Conservation (phyloP, 78 protist species). For the Paulinella micropora region DNA sequence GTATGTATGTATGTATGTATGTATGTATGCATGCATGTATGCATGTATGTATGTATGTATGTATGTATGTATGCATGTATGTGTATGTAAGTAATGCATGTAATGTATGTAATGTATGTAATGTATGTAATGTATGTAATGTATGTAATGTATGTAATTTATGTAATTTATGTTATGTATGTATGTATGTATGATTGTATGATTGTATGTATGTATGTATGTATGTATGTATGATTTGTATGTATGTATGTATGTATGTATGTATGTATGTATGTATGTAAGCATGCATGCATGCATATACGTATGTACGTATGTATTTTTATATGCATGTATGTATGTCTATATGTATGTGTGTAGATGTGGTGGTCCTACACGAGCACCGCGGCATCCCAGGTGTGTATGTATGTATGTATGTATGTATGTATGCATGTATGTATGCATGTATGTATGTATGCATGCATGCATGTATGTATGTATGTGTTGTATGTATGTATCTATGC, state of each 20-base stretch:
- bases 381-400: conserved; percentile 87
- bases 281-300: neutral
- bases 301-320: neutral
- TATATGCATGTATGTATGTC: neutral
- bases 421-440: no score
- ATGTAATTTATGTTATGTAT: neutral
- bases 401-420: no score
- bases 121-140: no score
- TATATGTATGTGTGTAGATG: conserved; percentile 40
- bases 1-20: neutral
- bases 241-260: neutral
- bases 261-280: neutral
- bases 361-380: conserved; percentile 86
- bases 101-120: no score
- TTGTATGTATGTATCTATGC: no score
- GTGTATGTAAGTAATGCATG: neutral
- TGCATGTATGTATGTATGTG: no score
- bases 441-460: no score
- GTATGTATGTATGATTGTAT: neutral
- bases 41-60: neutral
- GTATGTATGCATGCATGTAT: neutral
- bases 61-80: neutral
- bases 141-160: no score
- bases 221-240: neutral
- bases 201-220: neutral